A percentile compares a stretch with the other conserved stretches of the same genome.
Conservation (phyloP, 2,329 filamentous ascomycete genomes). For the Apiospora hydei region DNA sequence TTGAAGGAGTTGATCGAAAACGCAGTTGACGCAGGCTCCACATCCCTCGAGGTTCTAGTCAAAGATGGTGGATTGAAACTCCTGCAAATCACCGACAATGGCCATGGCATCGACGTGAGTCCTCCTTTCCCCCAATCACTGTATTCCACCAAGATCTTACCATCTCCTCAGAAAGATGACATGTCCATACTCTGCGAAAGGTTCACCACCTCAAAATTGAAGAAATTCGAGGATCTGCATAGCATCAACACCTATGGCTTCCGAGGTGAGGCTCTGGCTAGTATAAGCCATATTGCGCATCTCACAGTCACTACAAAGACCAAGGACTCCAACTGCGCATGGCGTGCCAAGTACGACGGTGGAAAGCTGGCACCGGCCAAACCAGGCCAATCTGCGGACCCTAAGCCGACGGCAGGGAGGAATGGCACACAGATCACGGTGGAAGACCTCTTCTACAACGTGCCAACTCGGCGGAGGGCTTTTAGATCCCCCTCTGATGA, state of each 20-base stretch:
- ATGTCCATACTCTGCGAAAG: slow-evolving; percentile 90
- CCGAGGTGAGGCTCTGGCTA: slow-evolving; percentile 92
- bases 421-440: slow-evolving; percentile 95
- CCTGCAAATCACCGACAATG: slow-evolving; percentile 97
- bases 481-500: slow-evolving; percentile 94
- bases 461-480: slow-evolving; percentile 84
- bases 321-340: slow-evolving; percentile 85
- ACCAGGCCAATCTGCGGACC: slow-evolving; percentile 84
- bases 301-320: slow-evolving; percentile 95
- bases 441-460: slow-evolving; percentile 96
- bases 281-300: slow-evolving; percentile 98
- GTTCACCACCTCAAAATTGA: slow-evolving; percentile 96
- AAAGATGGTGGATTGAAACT: slow-evolving; percentile 96
- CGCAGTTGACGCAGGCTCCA: slow-evolving; percentile 95
- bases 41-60: slow-evolving; percentile 85
- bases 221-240: slow-evolving; percentile 88
- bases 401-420: slow-evolving; percentile 86
- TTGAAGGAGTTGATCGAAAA: slow-evolving; percentile 98
- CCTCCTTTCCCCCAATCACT: neutral
- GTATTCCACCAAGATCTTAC: neutral
- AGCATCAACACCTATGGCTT: slow-evolving; percentile 98
- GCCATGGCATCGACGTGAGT: slow-evolving; percentile 88
- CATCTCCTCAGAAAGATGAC: slow-evolving; percentile 77
- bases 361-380: slow-evolving; percentile 84
- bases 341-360: slow-evolving; percentile 86